Evolutionary conservation across 176 grass and related monocot genomes (phyloP).

Genomic region (Hyparrhenia diplandra): DNA sequence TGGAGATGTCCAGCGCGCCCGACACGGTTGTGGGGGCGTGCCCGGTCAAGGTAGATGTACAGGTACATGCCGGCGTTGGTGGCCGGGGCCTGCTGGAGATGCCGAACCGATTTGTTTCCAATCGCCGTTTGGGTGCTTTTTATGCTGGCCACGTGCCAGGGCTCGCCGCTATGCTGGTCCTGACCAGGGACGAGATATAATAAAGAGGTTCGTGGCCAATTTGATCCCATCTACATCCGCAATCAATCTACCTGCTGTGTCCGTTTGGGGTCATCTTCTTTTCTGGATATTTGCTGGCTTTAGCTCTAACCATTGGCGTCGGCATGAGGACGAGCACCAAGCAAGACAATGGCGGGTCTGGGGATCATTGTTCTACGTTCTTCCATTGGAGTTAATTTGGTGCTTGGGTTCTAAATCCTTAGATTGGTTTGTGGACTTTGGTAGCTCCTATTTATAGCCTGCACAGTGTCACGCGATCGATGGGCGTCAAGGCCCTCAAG

Average conservation of each 20-base stretch:
- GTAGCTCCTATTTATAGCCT: not conserved
- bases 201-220: too few relatives aligned
- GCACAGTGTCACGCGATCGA: not conserved
- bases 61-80: slow-evolving; percentile 4
- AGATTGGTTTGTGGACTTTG: not conserved
- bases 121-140: too few relatives aligned
- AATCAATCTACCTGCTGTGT: slow-evolving; percentile 2
- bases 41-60: not conserved
- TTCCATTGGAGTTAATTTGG: not conserved
- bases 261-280: not conserved
- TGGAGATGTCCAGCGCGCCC: too few relatives aligned
- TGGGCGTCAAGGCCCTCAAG: too few relatives aligned
- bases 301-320: not conserved
- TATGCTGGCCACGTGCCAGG: too few relatives aligned
- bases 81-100: not conserved
- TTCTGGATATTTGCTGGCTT: not conserved
- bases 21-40: too few relatives aligned
- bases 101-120: too few relatives aligned
- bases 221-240: too few relatives aligned
- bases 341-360: not conserved
- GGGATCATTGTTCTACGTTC: not conserved
- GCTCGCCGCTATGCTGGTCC: not conserved
- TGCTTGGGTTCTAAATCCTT: too few relatives aligned
- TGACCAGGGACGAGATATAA: not conserved
- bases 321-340: not conserved